Conservation (phyloP, 345 rosid species). For the Luvunga scandens region DNA sequence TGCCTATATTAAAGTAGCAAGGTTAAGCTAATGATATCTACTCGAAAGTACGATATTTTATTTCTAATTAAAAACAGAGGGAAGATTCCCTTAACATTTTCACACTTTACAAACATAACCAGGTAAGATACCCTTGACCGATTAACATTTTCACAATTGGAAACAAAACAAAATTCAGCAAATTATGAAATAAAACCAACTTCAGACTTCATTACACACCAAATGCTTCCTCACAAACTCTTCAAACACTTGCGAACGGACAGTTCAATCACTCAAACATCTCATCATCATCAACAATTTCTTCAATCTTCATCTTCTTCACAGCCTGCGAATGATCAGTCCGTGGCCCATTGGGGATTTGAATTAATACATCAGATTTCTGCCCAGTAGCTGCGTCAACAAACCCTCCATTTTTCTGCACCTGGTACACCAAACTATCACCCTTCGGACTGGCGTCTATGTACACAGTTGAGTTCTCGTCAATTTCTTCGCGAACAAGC, state of each 20-base stretch:
- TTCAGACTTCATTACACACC: neutral
- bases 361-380: constrained; percentile 69
- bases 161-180: neutral
- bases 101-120: neutral
- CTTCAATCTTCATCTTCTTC: constrained; percentile 90
- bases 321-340: constrained; percentile 73
- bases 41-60: neutral
- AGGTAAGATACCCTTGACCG: neutral
- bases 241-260: neutral
- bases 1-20: neutral
- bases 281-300: constrained; percentile 64
- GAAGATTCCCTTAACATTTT: neutral
- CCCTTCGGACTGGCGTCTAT: constrained; percentile 57
- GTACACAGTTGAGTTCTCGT: constrained; percentile 79
- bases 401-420: constrained; percentile 76
- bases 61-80: neutral
- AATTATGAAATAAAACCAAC: neutral
- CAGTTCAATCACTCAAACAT: constrained; percentile 36
- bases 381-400: constrained; percentile 72
- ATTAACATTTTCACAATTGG: neutral
- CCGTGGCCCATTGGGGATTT: constrained; percentile 38
- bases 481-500: constrained; percentile 81
- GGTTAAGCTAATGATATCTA: neutral
- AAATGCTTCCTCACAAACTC: neutral
- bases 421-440: constrained; percentile 40